Base-by-base conservation (phyloP, 768 basidiomycete genomes). In the Lactifluus subvellereus region DNA sequence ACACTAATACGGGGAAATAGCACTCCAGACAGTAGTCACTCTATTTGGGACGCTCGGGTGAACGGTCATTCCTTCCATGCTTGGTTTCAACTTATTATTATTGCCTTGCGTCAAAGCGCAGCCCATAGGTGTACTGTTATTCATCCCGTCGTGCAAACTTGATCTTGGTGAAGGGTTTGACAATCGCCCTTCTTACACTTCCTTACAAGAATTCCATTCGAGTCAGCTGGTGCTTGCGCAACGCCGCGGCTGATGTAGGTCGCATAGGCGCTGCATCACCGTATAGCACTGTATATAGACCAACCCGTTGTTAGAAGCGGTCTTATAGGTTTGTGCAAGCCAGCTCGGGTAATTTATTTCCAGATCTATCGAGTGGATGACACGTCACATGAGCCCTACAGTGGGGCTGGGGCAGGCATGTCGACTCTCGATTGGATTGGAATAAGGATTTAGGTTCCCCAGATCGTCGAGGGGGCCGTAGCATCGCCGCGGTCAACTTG, bases 321-420 rank as follows among this genome's bases (percentile, higher is more conserved):
- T 74, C 78, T 80, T 55, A 75, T 78, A 5, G 81, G 27, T 27
- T 27, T 27, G 27, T 27, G 2, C 27, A 81, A 72, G 77, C 76
- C 0, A 73, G 74, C 35, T 59, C 35, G 14, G 35, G 73, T 84
- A 54, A 73, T 86, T n/a, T 65, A 80, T 6, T 71, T 80, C 6
- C 80, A 87, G 58, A 79, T 88, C 32, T 87, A 88, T 67, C 79
- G 81, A 2, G 67, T 75, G 22, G 81, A 82, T 62, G 84, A 86
- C 67, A 81, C 81, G 0, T 84, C 84, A 27, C 27, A 27, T 27
- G 27, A 27, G 27, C 27, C 27, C 27, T 27, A 27, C 27, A 27
- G 27, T 27, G 27, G 27, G 27, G 27, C 27, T 27, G 27, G 27
- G 27, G 27, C 27, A 27, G 27, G 27, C 1, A 40, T 40, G 5